Base-by-base conservation (phyloP, 2,329 filamentous ascomycete genomes). In the Ophiostoma populinum region DNA sequence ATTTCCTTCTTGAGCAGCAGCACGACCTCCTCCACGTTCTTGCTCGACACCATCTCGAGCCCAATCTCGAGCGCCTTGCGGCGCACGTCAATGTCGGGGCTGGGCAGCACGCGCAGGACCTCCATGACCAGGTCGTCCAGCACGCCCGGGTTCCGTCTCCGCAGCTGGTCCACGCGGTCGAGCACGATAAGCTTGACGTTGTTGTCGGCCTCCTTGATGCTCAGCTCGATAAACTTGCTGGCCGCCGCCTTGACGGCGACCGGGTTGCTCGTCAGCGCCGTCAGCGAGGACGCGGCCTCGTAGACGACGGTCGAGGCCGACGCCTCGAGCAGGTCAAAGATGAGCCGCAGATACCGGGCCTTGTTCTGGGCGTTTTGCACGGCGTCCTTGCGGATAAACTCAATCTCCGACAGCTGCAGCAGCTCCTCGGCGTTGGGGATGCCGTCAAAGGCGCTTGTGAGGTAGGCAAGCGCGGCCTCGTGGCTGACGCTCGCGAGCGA, bases 131-230 rank as follows among this genome's bases (percentile, higher is more conserved):
- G 59, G 49, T 98, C 90, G 51, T 95, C 86, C 39, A 98, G 59
- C 15, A 95, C 75, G 35, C 79, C 79, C 46, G 80, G 75, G 48
- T 85, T 82, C 49, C 75, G 75, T 47, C 72, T 67, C 43, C 79
- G 65, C 41, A 86, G 56, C 45, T 80, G 70, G 48, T 85, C 45
- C 24, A 98, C 90, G 30, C 87, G 79, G 51, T 95, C 90, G 28
- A 98, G 67, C 15, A 98, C 90, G 47, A 98, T 98, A 30, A 98
- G 75, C 62, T 98, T 98, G 44, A 98, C 90, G 52, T 98, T 98
- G 64, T 98, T 98, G 55, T 98, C 90, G 1, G 90, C 78, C 58
- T 95, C 90, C 59, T 92, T 93, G 54, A 98, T 94, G 53, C 80
- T 85, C 7, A 98, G 66, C 56, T 98, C 90, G 44, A 95, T 93